Evolutionary conservation across 352 stramenopile species (phyloP).

Genomic region (Globisporangium mamillatum): DNA sequence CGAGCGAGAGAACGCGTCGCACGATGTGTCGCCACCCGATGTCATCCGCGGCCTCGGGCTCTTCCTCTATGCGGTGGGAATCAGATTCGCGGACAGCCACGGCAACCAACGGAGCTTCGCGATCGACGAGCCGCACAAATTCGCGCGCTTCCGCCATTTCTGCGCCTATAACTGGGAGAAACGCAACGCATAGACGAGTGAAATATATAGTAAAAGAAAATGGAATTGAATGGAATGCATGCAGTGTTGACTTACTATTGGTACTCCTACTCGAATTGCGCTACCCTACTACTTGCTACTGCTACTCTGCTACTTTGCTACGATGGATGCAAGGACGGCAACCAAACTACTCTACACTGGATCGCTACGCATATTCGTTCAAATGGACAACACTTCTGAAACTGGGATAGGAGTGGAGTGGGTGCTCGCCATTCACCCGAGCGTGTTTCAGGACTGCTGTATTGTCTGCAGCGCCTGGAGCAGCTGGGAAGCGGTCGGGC

Average conservation of each 20-base stretch:
- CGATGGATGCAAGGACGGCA: not conserved
- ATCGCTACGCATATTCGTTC: constrained; percentile 14
- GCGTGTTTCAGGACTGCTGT: constrained; percentile 15
- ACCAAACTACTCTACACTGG: constrained; percentile 18
- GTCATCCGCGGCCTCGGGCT: constrained; percentile 51
- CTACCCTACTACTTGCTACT: constrained; percentile 8
- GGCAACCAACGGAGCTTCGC: constrained; percentile 29
- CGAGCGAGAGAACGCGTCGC: not conserved
- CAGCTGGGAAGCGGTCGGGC: constrained; percentile 58
- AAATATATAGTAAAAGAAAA: not conserved
- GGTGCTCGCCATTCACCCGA: not conserved
- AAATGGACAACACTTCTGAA: constrained; percentile 13
- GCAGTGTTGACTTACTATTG: not conserved
- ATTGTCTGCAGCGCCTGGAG: constrained; percentile 49
- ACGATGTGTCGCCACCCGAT: not conserved
- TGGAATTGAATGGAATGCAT: constrained; percentile 3
- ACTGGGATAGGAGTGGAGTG: not conserved
- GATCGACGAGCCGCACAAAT: constrained; percentile 57
- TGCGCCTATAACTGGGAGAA: constrained; percentile 45
- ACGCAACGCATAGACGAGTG: not conserved
- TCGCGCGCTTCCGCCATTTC: constrained; percentile 57
- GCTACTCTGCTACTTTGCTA: constrained; percentile 12
- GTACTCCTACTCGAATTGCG: constrained; percentile 1
- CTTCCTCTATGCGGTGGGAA: constrained; percentile 45
- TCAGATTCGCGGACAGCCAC: constrained; percentile 37